Evolutionary conservation across 441 rosid genomes (phyloP), one percentile per base, ranked within the genome.

Genomic region (Euphorbia schlechtendalii): DNA sequence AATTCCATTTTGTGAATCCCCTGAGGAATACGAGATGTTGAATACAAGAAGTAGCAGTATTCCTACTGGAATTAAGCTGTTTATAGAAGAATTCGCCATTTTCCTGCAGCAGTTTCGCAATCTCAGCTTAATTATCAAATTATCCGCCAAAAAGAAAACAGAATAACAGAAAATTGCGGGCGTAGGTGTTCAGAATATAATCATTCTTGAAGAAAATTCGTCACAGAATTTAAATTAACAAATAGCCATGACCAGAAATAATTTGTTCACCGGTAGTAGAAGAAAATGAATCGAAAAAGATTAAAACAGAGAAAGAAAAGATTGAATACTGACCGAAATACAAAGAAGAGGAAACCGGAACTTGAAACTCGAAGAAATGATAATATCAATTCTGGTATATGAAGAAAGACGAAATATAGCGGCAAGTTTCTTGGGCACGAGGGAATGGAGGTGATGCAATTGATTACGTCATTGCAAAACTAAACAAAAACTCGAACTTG

Each of bases 21-120:
- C 81, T 27, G 65, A 61, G 41, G 83, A 74, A 24, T 52, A 59
- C 8, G 80, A 68, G 30, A 71, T 11, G 36, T 22, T 11, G 28
- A 59, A 34, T 17, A 58, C 56, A 40, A 67, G 52, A 2, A 67
- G 52, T 5, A 59, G 11, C 9, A 67, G 58, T 18, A 34, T 13
- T 36, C 25, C 65, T 14, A 51, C 18, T 17, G 25, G 17, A 48
- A 59, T 36, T 21, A 67, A 59, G 40, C 64, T 2, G 22, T 49
- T 10, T 34, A 11, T 51, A 67, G 40, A 59, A 51, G 24, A 34
- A 32, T 5, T n/a, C 40, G 28, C 59, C 65, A 51, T 67, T 14
- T 59, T 61, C 58, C 70, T 58, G 64, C 5, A 21, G 14, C 5
- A 32, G 38, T 13, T 66, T 43, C 63, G 10, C 9, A 45, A 20